phyloP scores from a whole-genome alignment of 2,329 filamentous ascomycete species.

The Eutypella sp. region DNA sequence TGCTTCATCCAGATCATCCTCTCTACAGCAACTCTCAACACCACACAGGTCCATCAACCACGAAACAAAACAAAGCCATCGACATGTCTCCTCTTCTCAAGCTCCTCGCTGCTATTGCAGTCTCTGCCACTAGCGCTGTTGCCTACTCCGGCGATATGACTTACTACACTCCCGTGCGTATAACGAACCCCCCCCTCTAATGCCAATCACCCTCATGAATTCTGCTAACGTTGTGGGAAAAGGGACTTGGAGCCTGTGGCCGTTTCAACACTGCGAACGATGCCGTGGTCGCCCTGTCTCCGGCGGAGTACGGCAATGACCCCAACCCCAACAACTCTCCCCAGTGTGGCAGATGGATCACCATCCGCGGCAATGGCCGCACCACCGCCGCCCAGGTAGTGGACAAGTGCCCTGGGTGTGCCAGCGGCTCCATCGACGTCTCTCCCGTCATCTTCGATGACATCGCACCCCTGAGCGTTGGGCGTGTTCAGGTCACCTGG shows the following conservation, averaged over 20 bases:
- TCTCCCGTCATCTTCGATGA: conserved; percentile 19
- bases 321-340: conserved; percentile 13
- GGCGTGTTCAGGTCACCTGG: conserved; percentile 19
- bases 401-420: conserved; percentile 24
- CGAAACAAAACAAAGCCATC: neutral
- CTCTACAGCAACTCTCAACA: neutral
- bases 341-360: conserved; percentile 19
- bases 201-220: neutral
- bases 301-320: conserved; percentile 10
- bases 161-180: conserved; percentile 10
- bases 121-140: conserved; percentile 1
- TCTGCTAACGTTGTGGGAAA: neutral
- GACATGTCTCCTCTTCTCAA: neutral
- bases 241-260: conserved; percentile 20
- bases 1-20: neutral
- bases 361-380: conserved; percentile 18
- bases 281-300: conserved; percentile 20
- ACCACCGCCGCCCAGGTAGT: conserved; percentile 19
- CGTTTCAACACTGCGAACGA: conserved; percentile 11
- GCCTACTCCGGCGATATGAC: conserved; percentile 21
- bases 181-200: neutral
- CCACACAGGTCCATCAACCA: neutral
- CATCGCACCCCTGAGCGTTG: conserved; percentile 7
- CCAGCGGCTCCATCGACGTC: conserved; percentile 19
- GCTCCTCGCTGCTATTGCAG: neutral